phyloP scores from a whole-genome alignment of 2,329 filamentous ascomycete genomes.

The Aureobasidium sp. region DNA sequence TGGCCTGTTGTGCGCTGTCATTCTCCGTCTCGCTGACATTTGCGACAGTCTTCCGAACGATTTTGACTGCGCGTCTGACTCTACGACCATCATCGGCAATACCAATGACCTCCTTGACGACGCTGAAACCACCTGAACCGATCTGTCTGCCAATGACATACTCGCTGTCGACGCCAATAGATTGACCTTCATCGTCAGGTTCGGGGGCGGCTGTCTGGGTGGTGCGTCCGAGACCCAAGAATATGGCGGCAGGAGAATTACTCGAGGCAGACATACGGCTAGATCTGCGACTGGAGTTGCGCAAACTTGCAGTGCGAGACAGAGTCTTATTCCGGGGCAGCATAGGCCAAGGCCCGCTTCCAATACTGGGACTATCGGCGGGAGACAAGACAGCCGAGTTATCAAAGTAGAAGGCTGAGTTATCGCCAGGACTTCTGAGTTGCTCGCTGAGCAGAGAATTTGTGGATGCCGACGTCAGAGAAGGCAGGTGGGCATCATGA shows the following conservation, averaged over 20 bases:
- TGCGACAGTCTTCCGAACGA: conserved; percentile 54
- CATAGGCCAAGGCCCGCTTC: conserved; percentile 19
- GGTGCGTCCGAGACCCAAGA: conserved; percentile 44
- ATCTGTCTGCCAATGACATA: conserved; percentile 63
- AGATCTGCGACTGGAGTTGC: conserved; percentile 35
- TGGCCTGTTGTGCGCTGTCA: conserved; percentile 58
- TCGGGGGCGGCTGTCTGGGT: conserved; percentile 37
- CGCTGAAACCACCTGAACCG: conserved; percentile 59
- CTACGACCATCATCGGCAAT: conserved; percentile 46
- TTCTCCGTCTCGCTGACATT: conserved; percentile 54
- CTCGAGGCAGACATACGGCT: conserved; percentile 46
- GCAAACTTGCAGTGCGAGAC: conserved; percentile 25
- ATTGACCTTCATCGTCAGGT: conserved; percentile 61
- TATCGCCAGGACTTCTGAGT: conserved; percentile 20
- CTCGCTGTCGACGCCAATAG: conserved; percentile 52
- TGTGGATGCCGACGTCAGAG: conserved; percentile 37
- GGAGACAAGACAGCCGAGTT: conserved; percentile 28
- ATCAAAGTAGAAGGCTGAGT: not conserved
- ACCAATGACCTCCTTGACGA: conserved; percentile 60
- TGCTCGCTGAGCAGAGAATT: conserved; percentile 34
- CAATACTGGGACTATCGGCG: conserved; percentile 30
- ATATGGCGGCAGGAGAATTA: conserved; percentile 53
- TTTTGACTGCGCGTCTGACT: conserved; percentile 58
- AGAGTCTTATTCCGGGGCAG: conserved; percentile 23
- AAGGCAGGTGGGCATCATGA: conserved; percentile 26